These are phyloP conservation scores for Dactylonectria estremocensis DNA, from an alignment of 2,329 filamentous ascomycete genomes.

Conservation along the genomic window DNA sequence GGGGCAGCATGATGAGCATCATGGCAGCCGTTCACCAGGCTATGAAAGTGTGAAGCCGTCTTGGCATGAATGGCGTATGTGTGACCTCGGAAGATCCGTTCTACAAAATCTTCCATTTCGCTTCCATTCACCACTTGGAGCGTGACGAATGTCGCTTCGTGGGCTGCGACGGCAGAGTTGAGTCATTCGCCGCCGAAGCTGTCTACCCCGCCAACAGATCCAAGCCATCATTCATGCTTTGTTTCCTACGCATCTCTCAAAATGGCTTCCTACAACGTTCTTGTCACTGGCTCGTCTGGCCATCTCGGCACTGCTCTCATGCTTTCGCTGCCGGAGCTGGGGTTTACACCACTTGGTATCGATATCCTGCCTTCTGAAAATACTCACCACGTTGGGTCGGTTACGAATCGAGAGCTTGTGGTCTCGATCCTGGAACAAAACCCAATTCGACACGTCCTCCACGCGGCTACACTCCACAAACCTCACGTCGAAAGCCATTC, in stretches of 20 bases:
- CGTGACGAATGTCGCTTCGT: background rate
- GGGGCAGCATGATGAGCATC: too few relatives aligned
- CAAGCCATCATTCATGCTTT: background rate
- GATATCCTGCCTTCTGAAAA: constrained; percentile 58
- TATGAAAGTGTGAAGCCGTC: too few relatives aligned
- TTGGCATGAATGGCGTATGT: background rate
- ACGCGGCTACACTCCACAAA: constrained; percentile 64
- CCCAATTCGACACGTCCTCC: constrained; percentile 59
- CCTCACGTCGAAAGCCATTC: constrained; percentile 62
- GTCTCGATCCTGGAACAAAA: constrained; percentile 49
- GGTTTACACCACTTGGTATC: constrained; percentile 60
- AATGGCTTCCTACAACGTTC: constrained; percentile 51
- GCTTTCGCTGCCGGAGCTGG: constrained; percentile 57
- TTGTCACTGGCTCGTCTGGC: constrained; percentile 64
- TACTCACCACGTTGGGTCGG: constrained; percentile 55
- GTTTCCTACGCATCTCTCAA: background rate
- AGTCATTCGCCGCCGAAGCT: constrained; percentile 8
- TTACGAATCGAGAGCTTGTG: constrained; percentile 56
- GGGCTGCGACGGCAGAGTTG: constrained; percentile 7
- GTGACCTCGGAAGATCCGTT: background rate
- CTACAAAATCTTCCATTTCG: background rate
- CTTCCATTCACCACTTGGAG: background rate
- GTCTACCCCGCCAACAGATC: background rate
- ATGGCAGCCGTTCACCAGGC: too few relatives aligned
- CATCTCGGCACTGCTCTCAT: constrained; percentile 64